phyloP scores from a whole-genome alignment of 768 basidiomycete species.

The Coprinopsis cinerea region DNA sequence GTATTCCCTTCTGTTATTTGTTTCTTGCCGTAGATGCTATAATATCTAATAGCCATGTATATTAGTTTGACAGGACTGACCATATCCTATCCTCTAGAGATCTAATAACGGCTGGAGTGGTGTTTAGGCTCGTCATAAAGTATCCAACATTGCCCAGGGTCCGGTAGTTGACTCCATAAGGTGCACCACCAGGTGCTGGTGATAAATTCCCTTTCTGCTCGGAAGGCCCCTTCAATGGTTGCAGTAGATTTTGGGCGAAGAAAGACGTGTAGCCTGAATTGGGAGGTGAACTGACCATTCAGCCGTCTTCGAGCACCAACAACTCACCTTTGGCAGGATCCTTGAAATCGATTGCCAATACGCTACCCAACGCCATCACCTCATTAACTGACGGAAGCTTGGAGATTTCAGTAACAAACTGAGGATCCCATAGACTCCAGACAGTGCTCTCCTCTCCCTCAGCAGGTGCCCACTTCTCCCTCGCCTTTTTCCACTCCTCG shows the following conservation, averaged over 20 bases:
- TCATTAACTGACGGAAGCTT: conserved; percentile 52
- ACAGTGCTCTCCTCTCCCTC: conserved; percentile 26
- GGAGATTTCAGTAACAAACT: conserved; percentile 64
- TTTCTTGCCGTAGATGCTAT: too few species aligned
- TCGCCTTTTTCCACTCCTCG: conserved; percentile 56
- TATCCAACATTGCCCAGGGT: conserved; percentile 91
- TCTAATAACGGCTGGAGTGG: conserved; percentile 44
- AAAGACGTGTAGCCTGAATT: conserved; percentile 50
- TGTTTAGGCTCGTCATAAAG: conserved; percentile 87
- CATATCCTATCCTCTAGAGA: conserved; percentile 61
- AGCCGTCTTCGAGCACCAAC: not conserved
- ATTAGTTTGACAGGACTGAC: conserved; percentile 23
- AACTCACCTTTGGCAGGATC: conserved; percentile 49
- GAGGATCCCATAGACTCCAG: conserved; percentile 88
- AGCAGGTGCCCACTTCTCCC: conserved; percentile 46
- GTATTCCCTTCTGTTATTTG: not conserved
- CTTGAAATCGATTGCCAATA: conserved; percentile 72
- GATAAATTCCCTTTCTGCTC: conserved; percentile 22
- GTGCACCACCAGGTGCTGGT: conserved; percentile 44
- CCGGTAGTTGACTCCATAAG: conserved; percentile 75
- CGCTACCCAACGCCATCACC: conserved; percentile 83
- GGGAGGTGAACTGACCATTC: not conserved
- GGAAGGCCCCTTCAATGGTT: not conserved
- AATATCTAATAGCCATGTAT: conserved; percentile 6
- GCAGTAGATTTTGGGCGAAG: conserved; percentile 47